phyloP scores from a whole-genome alignment of 495 filamentous ascomycete genomes.

The Penicillium alfredii region DNA sequence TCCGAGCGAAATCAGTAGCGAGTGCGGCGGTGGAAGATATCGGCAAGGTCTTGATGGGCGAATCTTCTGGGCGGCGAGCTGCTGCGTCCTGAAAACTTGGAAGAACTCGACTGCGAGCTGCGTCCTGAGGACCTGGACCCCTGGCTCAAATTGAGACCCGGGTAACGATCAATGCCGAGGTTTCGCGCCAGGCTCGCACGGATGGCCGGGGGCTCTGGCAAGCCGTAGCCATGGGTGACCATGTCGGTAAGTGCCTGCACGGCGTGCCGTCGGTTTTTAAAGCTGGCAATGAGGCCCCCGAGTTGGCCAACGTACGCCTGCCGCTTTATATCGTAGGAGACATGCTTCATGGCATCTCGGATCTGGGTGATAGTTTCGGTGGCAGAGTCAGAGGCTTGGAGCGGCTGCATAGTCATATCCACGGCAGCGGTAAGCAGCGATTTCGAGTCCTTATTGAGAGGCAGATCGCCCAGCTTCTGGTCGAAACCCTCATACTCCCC shows the following conservation, averaged over 20 bases:
- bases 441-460: conserved; percentile 52
- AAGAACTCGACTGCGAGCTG: too few relatives aligned
- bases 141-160: conserved; percentile 43
- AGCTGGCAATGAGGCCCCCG: conserved; percentile 26
- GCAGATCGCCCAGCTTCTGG: conserved; percentile 51
- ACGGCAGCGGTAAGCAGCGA: conserved; percentile 46
- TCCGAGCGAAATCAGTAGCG: too few relatives aligned
- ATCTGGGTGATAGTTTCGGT: conserved; percentile 33
- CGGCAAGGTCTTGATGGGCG: too few relatives aligned
- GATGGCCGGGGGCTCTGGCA: conserved; percentile 52
- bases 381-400: conserved; percentile 19
- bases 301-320: conserved; percentile 51
- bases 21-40: too few relatives aligned
- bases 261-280: conserved; percentile 28
- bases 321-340: conserved; percentile 35
- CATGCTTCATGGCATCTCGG: conserved; percentile 26
- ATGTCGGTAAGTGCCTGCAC: conserved; percentile 58
- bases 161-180: conserved; percentile 33
- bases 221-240: conserved; percentile 54
- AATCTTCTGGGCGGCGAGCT: too few relatives aligned
- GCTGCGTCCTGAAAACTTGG: too few relatives aligned
- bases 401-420: too few relatives aligned
- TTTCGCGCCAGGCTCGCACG: too few relatives aligned
- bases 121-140: conserved; percentile 15
- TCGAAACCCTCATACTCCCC: conserved; percentile 49